These are phyloP conservation scores for Corylus avellana DNA, from an alignment of 306 rosid species.

Conservation along the genomic window DNA sequence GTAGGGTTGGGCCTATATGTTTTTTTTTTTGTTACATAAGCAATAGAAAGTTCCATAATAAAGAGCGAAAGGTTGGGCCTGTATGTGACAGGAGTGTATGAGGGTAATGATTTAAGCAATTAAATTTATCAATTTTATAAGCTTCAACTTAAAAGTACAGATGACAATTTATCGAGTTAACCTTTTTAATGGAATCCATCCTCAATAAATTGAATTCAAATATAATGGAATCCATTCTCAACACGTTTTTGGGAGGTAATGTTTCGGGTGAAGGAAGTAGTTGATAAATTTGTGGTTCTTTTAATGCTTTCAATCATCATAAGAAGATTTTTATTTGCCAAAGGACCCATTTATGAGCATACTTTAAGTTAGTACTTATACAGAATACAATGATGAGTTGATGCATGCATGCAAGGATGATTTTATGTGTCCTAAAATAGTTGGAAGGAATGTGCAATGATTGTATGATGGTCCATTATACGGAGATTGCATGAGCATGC, in stretches of 20 bases:
- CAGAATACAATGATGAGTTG: background rate
- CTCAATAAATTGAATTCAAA: too few species aligned
- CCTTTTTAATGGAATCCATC: background rate
- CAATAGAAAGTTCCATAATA: too few species aligned
- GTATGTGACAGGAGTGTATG: background rate
- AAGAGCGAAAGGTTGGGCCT: background rate
- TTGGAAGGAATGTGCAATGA: too few species aligned
- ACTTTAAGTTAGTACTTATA: background rate
- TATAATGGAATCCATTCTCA: background rate
- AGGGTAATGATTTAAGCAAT: background rate
- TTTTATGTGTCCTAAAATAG: too few species aligned
- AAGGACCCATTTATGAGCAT: background rate
- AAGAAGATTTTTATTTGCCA: background rate
- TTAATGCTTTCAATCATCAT: background rate
- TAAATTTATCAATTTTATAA: background rate
- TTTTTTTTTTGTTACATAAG: too few species aligned
- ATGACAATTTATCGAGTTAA: background rate
- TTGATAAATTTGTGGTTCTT: background rate
- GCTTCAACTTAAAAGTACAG: background rate
- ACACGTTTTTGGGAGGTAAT: background rate
- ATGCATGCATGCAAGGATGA: background rate
- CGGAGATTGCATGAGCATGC: background rate
- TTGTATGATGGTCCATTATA: background rate
- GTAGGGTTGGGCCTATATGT: background rate
- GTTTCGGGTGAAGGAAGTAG: background rate